These are phyloP conservation scores for Kwoniella shandongensis DNA, from an alignment of 768 basidiomycete genomes.

Conservation along the genomic window DNA sequence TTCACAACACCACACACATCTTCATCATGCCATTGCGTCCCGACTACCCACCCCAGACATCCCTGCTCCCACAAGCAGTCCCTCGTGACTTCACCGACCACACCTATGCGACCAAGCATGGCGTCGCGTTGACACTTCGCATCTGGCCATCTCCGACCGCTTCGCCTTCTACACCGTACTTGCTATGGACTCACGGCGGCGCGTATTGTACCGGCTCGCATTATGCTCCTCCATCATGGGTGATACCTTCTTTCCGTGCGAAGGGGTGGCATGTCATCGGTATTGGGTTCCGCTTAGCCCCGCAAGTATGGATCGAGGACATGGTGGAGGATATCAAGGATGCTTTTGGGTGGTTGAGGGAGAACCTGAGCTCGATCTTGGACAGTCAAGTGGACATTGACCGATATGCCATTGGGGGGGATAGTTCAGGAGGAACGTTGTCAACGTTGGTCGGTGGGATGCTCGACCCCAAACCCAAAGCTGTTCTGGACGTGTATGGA, in stretches of 20 bases:
- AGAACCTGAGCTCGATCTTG: constrained; percentile 8
- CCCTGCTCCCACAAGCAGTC: background rate
- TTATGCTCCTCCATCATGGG: constrained; percentile 18
- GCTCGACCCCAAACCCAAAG: constrained; percentile 6
- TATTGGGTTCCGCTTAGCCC: constrained; percentile 16
- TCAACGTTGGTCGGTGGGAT: constrained; percentile 4
- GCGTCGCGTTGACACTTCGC: constrained; percentile 8
- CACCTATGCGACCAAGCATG: constrained; percentile 4
- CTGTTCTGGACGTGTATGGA: constrained; percentile 12
- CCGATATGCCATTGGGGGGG: constrained; percentile 10
- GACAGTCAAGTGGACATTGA: constrained; percentile 11
- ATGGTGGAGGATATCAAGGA: constrained; percentile 13
- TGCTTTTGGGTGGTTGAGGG: constrained; percentile 18
- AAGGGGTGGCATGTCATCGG: constrained; percentile 21
- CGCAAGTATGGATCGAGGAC: constrained; percentile 15
- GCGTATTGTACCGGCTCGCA: constrained; percentile 15
- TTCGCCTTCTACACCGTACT: background rate
- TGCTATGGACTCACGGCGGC: constrained; percentile 10
- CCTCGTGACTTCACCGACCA: constrained; percentile 19
- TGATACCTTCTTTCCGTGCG: constrained; percentile 16
- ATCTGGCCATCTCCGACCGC: constrained; percentile 10
- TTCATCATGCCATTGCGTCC: no score
- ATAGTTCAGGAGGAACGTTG: constrained; percentile 17
- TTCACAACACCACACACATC: no score
- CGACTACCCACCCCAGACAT: background rate